phyloP scores from a whole-genome alignment of 805 yeast genomes.

The Wickerhamiella alocasiicola region DNA sequence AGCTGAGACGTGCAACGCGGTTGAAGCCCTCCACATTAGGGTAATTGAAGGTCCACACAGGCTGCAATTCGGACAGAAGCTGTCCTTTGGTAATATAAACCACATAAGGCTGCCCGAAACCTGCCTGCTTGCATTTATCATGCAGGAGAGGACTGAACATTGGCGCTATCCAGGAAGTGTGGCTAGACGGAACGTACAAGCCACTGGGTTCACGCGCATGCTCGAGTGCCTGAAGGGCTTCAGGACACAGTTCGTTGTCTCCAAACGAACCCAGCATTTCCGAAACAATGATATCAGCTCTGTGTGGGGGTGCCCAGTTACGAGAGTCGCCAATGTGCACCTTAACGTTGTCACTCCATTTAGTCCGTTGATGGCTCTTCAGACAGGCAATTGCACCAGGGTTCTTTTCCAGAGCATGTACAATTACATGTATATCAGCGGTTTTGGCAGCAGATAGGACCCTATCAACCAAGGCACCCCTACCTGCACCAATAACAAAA shows the following conservation, averaged over 20 bases:
- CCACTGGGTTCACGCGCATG: constrained; percentile 37
- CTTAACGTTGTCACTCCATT: constrained; percentile 31
- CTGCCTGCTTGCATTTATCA: constrained; percentile 9
- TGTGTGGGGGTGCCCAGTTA: constrained; percentile 31
- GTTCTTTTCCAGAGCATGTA: constrained; percentile 64
- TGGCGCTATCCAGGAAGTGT: constrained; percentile 54
- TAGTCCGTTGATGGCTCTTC: constrained; percentile 34
- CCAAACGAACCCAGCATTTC: constrained; percentile 87
- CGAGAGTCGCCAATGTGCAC: constrained; percentile 51
- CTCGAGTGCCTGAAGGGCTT: constrained; percentile 29
- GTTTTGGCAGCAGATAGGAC: constrained; percentile 33
- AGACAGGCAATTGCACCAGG: constrained; percentile 43
- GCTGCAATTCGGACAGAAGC: constrained; percentile 34
- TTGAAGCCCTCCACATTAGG: constrained; percentile 27
- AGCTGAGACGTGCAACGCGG: constrained; percentile 26
- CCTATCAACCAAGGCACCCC: constrained; percentile 65
- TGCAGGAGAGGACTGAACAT: constrained; percentile 45
- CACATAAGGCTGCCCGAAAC: constrained; percentile 31
- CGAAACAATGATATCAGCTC: constrained; percentile 53
- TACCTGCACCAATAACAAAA: constrained; percentile 74
- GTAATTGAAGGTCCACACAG: constrained; percentile 52
- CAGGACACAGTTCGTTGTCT: constrained; percentile 84
- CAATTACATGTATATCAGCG: constrained; percentile 20
- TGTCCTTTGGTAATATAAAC: constrained; percentile 32
- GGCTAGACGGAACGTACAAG: constrained; percentile 48